A percentile compares a stretch with the other conserved stretches of the same genome.
Conservation (phyloP, 1,284 basidiomycete genomes). For the Ustilago hordei region DNA sequence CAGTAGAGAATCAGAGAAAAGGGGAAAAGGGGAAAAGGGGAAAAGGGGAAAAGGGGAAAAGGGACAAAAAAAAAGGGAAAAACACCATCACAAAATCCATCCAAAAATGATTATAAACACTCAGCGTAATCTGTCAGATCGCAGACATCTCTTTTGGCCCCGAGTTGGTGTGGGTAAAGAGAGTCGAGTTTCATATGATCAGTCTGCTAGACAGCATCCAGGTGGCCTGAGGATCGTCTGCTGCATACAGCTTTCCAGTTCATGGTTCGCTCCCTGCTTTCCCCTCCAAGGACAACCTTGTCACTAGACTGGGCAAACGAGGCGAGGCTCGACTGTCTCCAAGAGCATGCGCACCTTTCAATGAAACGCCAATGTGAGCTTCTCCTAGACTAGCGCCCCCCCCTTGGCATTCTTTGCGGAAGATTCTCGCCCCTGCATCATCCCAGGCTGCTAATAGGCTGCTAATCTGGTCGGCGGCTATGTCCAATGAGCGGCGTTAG, state of each 20-base stretch:
- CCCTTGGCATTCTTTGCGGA: too few species aligned
- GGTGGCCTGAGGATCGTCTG: background rate
- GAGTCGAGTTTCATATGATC: too few species aligned
- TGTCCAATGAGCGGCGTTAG: background rate
- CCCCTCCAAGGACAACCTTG: background rate
- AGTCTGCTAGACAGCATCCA: background rate
- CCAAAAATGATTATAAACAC: too few species aligned
- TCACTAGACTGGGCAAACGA: too few species aligned
- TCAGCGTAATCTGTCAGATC: too few species aligned
- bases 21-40: too few species aligned
- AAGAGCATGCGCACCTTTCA: background rate
- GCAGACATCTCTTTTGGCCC: too few species aligned
- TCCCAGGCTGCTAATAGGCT: slow-evolving; percentile 15
- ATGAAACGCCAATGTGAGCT: background rate
- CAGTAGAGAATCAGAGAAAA: slow-evolving; percentile 11
- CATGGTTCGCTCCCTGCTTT: background rate
- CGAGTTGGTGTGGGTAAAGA: too few species aligned
- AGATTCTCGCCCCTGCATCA: background rate
- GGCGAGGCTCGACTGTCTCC: background rate
- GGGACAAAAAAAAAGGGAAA: background rate
- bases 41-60: too few species aligned
- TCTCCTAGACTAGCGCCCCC: background rate
- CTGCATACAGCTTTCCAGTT: background rate
- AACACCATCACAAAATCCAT: background rate
- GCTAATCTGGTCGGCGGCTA: slow-evolving; percentile 3